These are phyloP conservation scores for Colletotrichum falcatum DNA, from an alignment of 2,329 filamentous ascomycete genomes.

Conservation along the genomic window DNA sequence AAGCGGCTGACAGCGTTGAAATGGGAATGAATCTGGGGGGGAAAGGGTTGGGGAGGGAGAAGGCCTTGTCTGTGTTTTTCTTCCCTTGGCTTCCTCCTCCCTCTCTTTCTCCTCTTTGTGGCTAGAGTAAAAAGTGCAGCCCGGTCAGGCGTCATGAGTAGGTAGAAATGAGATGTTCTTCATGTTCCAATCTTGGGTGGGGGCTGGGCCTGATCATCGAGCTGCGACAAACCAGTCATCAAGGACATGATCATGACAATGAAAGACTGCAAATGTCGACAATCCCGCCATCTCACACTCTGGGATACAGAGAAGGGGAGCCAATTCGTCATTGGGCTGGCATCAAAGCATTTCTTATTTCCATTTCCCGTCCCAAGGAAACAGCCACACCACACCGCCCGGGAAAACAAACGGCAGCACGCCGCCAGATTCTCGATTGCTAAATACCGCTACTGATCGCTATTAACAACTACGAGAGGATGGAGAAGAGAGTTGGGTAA, in stretches of 20 bases:
- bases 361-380: background rate
- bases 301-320: background rate
- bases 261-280: background rate
- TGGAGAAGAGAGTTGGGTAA: background rate
- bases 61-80: constrained; percentile 24
- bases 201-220: background rate
- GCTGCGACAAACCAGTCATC: too few relatives aligned
- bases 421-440: background rate
- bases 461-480: constrained; percentile 8
- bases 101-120: constrained; percentile 10
- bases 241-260: too few relatives aligned
- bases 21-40: constrained; percentile 31
- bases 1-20: constrained; percentile 23
- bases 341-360: background rate
- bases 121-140: constrained; percentile 42
- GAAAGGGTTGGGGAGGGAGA: background rate
- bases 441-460: background rate
- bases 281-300: background rate
- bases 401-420: background rate
- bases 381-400: background rate
- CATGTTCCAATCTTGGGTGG: constrained; percentile 17
- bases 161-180: constrained; percentile 41
- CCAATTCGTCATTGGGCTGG: too few relatives aligned
- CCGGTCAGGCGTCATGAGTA: constrained; percentile 41
- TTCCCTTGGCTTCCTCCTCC: constrained; percentile 10